phyloP scores from a whole-genome alignment of 441 rosid species.

The Pelargonium cotyledonis region DNA sequence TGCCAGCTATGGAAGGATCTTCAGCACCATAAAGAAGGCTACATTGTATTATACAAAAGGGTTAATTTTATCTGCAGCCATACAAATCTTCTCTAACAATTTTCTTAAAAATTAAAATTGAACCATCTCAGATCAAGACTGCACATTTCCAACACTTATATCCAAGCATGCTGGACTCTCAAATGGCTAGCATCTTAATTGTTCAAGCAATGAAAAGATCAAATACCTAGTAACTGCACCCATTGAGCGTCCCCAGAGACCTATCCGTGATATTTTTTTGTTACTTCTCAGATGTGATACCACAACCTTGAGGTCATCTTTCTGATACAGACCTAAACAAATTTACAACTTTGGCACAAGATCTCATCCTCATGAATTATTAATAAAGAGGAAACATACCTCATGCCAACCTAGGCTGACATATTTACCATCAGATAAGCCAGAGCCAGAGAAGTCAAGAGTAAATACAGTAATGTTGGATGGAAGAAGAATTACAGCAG shows the following conservation, averaged over 20 bases:
- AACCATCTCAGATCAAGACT: neutral
- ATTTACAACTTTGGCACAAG: slow-evolving; percentile 12
- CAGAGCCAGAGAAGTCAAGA: slow-evolving; percentile 95
- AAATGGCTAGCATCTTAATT: neutral
- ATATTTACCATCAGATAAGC: slow-evolving; percentile 90
- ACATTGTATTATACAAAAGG: slow-evolving; percentile 29
- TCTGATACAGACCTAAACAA: slow-evolving; percentile 38
- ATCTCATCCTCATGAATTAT: neutral
- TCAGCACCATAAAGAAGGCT: slow-evolving; percentile 98
- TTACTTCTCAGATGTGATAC: slow-evolving; percentile 72
- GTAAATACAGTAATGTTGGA: slow-evolving; percentile 89
- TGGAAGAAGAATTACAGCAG: slow-evolving; percentile 90
- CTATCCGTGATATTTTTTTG: slow-evolving; percentile 63
- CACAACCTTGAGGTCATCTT: slow-evolving; percentile 80
- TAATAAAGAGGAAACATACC: slow-evolving; percentile 37
- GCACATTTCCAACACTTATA: neutral
- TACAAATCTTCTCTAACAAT: neutral
- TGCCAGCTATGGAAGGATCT: slow-evolving; percentile 92
- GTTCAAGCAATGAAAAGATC: slow-evolving; percentile 16
- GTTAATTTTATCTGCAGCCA: neutral
- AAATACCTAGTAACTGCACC: slow-evolving; percentile 93
- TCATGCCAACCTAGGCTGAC: slow-evolving; percentile 99
- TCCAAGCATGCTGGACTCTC: neutral
- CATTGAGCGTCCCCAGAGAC: slow-evolving; percentile 99
- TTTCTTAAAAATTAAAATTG: neutral